Percentiles rank a stretch among this genome's conserved stretches.
Evolutionary conservation across 2,329 filamentous ascomycete species (phyloP).

Genomic region (Chaetomiaceae sp.): DNA sequence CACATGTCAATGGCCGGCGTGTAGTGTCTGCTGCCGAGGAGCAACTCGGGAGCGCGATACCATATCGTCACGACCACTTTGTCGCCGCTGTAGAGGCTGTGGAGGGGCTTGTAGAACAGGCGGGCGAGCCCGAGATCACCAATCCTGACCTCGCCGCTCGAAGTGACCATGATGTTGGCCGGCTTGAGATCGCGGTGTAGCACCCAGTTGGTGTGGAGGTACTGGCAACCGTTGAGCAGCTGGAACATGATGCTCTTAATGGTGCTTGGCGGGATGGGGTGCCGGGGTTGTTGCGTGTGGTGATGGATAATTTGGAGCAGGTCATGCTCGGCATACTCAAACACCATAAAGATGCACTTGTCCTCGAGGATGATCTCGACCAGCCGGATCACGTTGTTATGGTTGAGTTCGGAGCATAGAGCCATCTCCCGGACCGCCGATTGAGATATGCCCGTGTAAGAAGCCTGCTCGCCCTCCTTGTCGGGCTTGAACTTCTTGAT

Average conservation of each 20-base stretch:
- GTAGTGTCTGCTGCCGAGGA: slow-evolving; percentile 92
- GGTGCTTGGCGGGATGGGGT: slow-evolving; percentile 81
- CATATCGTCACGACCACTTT: slow-evolving; percentile 99
- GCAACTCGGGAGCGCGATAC: slow-evolving; percentile 92
- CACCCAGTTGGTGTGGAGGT: slow-evolving; percentile 95
- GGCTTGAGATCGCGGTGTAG: slow-evolving; percentile 95
- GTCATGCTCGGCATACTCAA: slow-evolving; percentile 98
- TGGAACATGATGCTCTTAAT: slow-evolving; percentile 96
- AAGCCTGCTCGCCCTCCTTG: slow-evolving; percentile 90
- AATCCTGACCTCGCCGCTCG: slow-evolving; percentile 83
- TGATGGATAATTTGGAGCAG: slow-evolving; percentile 97
- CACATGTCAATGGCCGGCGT: slow-evolving; percentile 96
- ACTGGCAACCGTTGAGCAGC: slow-evolving; percentile 88
- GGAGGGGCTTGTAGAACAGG: slow-evolving; percentile 88
- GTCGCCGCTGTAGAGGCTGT: slow-evolving; percentile 86
- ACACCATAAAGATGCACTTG: slow-evolving; percentile 99
- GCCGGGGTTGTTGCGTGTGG: slow-evolving; percentile 82
- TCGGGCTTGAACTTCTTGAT: slow-evolving; percentile 99
- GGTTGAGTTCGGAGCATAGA: slow-evolving; percentile 83
- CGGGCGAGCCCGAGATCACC: slow-evolving; percentile 90
- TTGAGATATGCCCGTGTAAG: slow-evolving; percentile 97
- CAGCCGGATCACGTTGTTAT: slow-evolving; percentile 84
- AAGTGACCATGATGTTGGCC: slow-evolving; percentile 98
- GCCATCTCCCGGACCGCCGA: slow-evolving; percentile 97
- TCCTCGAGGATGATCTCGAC: slow-evolving; percentile 96